These are phyloP conservation scores for Acer campestre DNA, from an alignment of 345 rosid species.

Conservation along the genomic window DNA sequence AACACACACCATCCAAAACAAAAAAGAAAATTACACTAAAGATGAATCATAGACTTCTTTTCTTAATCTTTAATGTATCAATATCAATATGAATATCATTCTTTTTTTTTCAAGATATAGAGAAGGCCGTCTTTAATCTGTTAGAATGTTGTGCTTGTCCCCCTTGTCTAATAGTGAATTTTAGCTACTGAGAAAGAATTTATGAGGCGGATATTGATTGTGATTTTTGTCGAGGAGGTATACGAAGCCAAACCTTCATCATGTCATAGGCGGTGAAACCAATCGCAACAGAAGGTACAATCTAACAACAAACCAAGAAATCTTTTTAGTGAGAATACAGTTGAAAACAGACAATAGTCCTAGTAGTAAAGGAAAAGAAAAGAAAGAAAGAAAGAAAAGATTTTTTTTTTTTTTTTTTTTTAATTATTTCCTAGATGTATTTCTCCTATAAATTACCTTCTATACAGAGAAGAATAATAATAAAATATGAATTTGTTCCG, in stretches of 20 bases:
- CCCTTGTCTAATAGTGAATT: neutral
- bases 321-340: neutral
- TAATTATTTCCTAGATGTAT: too few relatives aligned
- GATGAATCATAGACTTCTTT: neutral
- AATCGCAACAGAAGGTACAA: constrained; percentile 95
- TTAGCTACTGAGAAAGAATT: neutral
- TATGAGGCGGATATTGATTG: constrained; percentile 35
- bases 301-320: constrained; percentile 41
- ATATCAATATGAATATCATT: neutral
- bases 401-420: too few relatives aligned
- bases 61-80: neutral
- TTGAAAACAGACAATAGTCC: too few relatives aligned
- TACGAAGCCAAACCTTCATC: constrained; percentile 87
- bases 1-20: neutral
- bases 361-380: too few relatives aligned
- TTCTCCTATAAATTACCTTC: too few relatives aligned
- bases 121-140: neutral
- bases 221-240: constrained; percentile 74
- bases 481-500: too few relatives aligned
- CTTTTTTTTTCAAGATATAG: neutral
- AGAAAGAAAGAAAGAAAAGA: too few relatives aligned
- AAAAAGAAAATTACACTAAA: neutral
- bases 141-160: too few relatives aligned
- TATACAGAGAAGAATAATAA: too few relatives aligned
- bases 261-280: constrained; percentile 88